phyloP scores from a whole-genome alignment of 192 early-diverging fungal genomes.

The Coemansia sp. region DNA sequence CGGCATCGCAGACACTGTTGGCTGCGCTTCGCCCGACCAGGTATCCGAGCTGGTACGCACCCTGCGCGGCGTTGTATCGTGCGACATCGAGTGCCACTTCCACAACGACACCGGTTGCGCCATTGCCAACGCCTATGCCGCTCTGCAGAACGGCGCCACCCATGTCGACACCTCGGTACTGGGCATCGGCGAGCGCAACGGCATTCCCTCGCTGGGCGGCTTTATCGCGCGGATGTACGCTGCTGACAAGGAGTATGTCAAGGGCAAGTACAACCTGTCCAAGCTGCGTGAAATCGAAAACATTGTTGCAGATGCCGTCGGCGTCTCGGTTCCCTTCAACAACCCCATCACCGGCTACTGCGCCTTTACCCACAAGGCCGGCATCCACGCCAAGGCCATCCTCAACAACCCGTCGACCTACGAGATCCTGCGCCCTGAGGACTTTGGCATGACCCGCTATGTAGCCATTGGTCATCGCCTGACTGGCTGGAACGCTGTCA shows the following conservation, averaged over 20 bases:
- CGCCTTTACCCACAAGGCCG: constrained; percentile 99
- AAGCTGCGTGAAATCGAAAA: constrained; percentile 95
- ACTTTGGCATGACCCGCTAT: constrained; percentile 98
- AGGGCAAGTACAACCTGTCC: constrained; percentile 90
- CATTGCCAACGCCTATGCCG: constrained; percentile 96
- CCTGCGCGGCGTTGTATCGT: constrained; percentile 89
- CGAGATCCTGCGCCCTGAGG: constrained; percentile 97
- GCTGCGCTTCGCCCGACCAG: constrained; percentile 97
- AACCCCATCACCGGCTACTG: constrained; percentile 99
- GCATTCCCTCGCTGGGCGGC: constrained; percentile 94
- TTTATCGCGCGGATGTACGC: constrained; percentile 95
- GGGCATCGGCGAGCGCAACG: constrained; percentile 98
- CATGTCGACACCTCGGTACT: constrained; percentile 98
- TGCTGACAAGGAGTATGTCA: constrained; percentile 87
- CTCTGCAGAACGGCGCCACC: constrained; percentile 95
- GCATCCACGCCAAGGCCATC: constrained; percentile 99
- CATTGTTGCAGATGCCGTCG: constrained; percentile 91
- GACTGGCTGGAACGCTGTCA: constrained; percentile 99
- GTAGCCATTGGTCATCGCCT: constrained; percentile 96
- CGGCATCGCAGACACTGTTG: constrained; percentile 98
- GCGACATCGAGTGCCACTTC: constrained; percentile 99
- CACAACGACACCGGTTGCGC: constrained; percentile 99
- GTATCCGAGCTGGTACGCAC: constrained; percentile 97
- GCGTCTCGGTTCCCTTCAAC: constrained; percentile 97
- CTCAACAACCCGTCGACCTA: constrained; percentile 98